Base-by-base conservation (phyloP, 2,329 filamentous ascomycete genomes). In the Aschersonia sp. region DNA sequence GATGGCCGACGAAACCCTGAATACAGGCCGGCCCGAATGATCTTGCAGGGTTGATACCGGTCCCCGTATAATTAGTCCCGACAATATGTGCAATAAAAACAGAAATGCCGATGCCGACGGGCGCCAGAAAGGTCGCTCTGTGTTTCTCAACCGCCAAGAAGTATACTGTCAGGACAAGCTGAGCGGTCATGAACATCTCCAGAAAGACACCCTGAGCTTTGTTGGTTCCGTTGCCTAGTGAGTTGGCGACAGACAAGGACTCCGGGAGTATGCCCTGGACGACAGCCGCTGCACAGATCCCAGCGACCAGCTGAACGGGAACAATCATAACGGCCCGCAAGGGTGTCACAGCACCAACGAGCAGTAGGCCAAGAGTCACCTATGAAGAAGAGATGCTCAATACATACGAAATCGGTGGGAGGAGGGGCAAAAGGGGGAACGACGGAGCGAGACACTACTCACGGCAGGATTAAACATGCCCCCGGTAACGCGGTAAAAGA, bases 81-180 rank as follows among this genome's bases (percentile, higher is more conserved):
- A 59, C 62, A 45, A 72, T 59, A 58, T 73, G 64, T 5, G 66
- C 66, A 42, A 87, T 72, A 60, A 87, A 87, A 47, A 87, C 71
- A 0, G 82, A 70, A 2, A 86, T 62, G 1, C 84, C 84, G 54
- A 88, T 85, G 10, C 80, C 82, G 4, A 87, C 65, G 0, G 84
- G 83, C 0, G 83, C 83, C 1, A 87, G 64, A 57, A 73, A 85
- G 0, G 83, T 87, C 2, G 77, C 77, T 43, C 80, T 79, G 60
- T 87, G 82, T 64, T 87, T 87, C 59, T 86, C 81, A 4, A 78
- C 76, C 0, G 81, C 82, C 43, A 86, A 69, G 74, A 86, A 82
- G 59, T 80, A 76, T 32, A 84, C 76, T 3, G 79, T 74, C 47
- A 84, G 67, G 6, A 83, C 72, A 8, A 84, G 67, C 57, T 81